phyloP scores from a whole-genome alignment of 768 basidiomycete species.

The Chalciporus chontae region DNA sequence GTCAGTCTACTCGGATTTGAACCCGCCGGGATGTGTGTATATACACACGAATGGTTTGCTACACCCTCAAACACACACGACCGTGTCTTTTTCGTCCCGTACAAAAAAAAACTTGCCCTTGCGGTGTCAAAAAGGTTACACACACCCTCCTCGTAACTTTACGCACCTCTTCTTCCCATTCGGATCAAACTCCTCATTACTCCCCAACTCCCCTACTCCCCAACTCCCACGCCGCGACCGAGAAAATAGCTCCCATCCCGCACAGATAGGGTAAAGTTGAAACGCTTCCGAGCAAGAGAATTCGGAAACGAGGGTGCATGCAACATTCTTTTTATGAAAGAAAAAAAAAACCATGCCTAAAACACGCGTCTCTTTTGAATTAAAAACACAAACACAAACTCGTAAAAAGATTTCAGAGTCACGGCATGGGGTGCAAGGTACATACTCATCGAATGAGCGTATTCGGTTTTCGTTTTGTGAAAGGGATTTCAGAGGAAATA shows the following conservation, averaged over 20 bases:
- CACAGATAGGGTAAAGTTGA: no score
- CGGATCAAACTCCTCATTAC: constrained; percentile 11
- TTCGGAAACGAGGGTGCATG: constrained; percentile 12
- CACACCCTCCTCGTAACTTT: constrained; percentile 3
- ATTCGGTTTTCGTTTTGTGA: no score
- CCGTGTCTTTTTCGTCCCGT: constrained; percentile 5
- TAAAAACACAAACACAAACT: constrained; percentile 7
- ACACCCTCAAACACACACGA: no score
- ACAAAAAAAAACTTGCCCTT: constrained; percentile 28
- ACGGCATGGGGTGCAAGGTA: constrained; percentile 1
- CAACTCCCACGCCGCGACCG: constrained; percentile 12
- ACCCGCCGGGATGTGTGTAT: not conserved
- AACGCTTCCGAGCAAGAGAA: constrained; percentile 21
- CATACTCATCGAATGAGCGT: constrained; percentile 10
- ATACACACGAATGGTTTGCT: not conserved
- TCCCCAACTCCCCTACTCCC: constrained; percentile 8
- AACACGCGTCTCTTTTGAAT: constrained; percentile 24
- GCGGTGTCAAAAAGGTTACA: constrained; percentile 28
- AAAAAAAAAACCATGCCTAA: constrained; percentile 28
- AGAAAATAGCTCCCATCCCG: no score
- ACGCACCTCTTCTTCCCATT: constrained; percentile 14
- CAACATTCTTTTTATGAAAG: constrained; percentile 8
- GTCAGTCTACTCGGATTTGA: constrained; percentile 12
- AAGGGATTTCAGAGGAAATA: constrained; percentile 65
- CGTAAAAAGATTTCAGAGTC: no score